Evolutionary conservation across 2,329 filamentous ascomycete species (phyloP).

Genomic region (Ramichloridium luteum): DNA sequence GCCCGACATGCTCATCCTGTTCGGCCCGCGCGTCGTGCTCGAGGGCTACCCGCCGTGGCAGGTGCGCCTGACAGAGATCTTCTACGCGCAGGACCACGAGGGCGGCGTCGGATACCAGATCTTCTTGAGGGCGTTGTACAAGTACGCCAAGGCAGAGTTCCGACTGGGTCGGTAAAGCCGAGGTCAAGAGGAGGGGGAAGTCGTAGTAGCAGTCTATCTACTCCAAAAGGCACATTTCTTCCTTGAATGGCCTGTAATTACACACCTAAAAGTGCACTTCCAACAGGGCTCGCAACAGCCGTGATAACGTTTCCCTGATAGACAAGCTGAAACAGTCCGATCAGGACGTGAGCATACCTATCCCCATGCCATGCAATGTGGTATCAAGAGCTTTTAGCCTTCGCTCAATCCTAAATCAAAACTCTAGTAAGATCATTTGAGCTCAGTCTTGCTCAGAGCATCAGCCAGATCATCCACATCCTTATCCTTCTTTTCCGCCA

Average conservation of each 20-base stretch:
- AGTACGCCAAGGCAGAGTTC: conserved; percentile 80
- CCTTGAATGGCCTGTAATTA: too few species aligned
- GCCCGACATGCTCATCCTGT: conserved; percentile 79
- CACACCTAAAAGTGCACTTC: too few species aligned
- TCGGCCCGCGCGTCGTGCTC: conserved; percentile 70
- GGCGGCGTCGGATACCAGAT: conserved; percentile 79
- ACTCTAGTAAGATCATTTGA: conserved; percentile 25
- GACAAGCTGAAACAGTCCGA: too few species aligned
- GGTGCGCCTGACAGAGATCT: conserved; percentile 87
- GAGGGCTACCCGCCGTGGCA: conserved; percentile 96
- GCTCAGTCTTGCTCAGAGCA: conserved; percentile 57
- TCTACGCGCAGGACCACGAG: conserved; percentile 38
- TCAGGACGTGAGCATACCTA: too few species aligned
- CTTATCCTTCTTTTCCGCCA: conserved; percentile 57
- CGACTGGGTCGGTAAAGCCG: conserved; percentile 54
- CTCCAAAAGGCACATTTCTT: too few species aligned
- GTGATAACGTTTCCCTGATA: too few species aligned
- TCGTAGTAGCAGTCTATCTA: too few species aligned
- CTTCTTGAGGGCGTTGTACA: conserved; percentile 73
- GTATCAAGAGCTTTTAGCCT: too few species aligned
- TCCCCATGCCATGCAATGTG: too few species aligned
- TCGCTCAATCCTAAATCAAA: too few species aligned
- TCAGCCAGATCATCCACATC: conserved; percentile 72
- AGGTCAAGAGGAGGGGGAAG: too few species aligned
- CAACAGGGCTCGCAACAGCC: too few species aligned